These are phyloP conservation scores for Malassezia brasiliensis DNA, from an alignment of 1,284 basidiomycete species.

Conservation along the genomic window DNA sequence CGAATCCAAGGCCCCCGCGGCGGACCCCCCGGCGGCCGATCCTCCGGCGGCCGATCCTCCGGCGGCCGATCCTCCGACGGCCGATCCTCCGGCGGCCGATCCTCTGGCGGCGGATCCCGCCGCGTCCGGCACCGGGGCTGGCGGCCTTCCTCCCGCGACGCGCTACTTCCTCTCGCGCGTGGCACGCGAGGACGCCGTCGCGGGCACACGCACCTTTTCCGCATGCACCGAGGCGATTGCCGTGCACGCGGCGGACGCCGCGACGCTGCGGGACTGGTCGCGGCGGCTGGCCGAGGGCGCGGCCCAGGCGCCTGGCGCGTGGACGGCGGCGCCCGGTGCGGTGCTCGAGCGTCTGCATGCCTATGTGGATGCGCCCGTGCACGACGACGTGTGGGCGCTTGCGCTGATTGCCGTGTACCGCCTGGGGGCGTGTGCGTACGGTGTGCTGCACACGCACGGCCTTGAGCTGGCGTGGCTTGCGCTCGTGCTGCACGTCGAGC, in stretches of 20 bases:
- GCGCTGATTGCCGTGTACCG: background rate
- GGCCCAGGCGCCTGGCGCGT: background rate
- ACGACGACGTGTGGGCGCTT: background rate
- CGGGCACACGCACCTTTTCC: background rate
- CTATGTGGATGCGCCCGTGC: background rate
- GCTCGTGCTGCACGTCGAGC: background rate
- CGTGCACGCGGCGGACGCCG: background rate
- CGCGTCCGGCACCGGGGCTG: too few species aligned
- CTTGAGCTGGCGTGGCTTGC: constrained; percentile 4
- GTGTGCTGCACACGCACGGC: background rate
- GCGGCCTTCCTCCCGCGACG: background rate
- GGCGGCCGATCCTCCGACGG: too few species aligned
- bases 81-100: too few species aligned
- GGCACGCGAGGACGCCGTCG: background rate
- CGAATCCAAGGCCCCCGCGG: too few species aligned
- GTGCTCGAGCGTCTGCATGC: background rate
- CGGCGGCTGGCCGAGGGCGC: background rate
- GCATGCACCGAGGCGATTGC: background rate
- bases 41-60: too few species aligned
- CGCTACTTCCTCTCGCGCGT: constrained; percentile 1
- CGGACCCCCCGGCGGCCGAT: too few species aligned
- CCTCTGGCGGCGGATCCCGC: too few species aligned
- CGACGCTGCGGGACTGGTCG: background rate
- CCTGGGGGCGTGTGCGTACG: background rate
- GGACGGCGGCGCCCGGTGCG: background rate